Evolutionary conservation across 2,329 filamentous ascomycete species (phyloP), one percentile per base, ranked within the genome.

Genomic region (Tetracladium maxilliforme): DNA sequence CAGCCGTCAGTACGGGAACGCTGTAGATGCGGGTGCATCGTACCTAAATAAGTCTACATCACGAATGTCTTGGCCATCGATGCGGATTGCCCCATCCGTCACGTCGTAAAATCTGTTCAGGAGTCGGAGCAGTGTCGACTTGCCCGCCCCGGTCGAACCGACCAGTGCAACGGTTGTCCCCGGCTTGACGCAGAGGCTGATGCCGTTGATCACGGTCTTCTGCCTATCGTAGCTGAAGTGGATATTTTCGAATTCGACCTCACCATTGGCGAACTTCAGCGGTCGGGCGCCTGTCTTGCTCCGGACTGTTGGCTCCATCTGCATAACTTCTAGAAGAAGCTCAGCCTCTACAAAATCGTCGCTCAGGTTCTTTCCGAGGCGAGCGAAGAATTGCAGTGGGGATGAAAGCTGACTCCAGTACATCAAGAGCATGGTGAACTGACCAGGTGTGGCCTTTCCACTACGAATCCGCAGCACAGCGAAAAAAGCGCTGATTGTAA

Each of bases 311-410:
- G 70, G 58, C 30, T 72, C 62, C 6, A 63, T 68, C 23, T 64
- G 56, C 6, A 78, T 51, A 1, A 77, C 52, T 30, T 58, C 48
- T 1, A 64, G 53, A 6, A 76, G 49, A 4, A 68, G 59, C 38
- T 81, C 74, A 0, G 73, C 70, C 37, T 79, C 69, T 19, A 79
- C 64, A 14, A 81, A 48, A 23, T 67, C 60, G 12, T 51, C 48
- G 4, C 56, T 52, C 16, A 70, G 47, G 23, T 52, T 50, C 13
- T 52, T 50, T 29, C 63, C 58, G 15, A 56, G 58, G 33, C 50
- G 57, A 1, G 56, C 55, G 20, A 72, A 51, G 9, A 53, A 51
- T n/a, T 52, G 49, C 4, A 71, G 44, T 6, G 65, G 64, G 4
- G 39, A 41, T 28, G 54, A 19, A 8, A 66, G 32, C 43, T 59